Evolutionary conservation across 768 basidiomycete species (phyloP).

Genomic region (Boletales sp.): DNA sequence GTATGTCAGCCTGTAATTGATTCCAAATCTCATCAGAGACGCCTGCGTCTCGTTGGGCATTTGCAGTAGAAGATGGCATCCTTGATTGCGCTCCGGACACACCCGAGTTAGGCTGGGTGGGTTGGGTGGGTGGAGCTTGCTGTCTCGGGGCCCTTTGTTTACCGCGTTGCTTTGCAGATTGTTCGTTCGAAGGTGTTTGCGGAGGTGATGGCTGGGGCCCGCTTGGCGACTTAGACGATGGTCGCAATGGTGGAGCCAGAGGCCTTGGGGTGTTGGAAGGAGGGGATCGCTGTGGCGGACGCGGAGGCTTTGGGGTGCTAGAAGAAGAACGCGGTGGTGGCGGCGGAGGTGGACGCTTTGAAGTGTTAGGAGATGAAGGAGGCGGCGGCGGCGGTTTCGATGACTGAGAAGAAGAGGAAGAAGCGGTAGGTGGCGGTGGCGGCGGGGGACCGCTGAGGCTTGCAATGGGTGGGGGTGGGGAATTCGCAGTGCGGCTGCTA

Average conservation of each 20-base stretch:
- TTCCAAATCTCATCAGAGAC: slow-evolving; percentile 52
- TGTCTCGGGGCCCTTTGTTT: neutral
- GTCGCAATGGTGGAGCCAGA: neutral
- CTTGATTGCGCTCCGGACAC: neutral
- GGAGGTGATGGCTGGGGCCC: slow-evolving; percentile 7
- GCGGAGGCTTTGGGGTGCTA: no score
- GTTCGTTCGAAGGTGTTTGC: slow-evolving; percentile 10
- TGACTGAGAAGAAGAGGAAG: slow-evolving; percentile 17
- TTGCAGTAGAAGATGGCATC: neutral
- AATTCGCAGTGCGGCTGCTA: neutral
- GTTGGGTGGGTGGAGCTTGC: slow-evolving; percentile 1
- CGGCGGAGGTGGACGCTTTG: no score
- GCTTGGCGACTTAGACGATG: slow-evolving; percentile 1
- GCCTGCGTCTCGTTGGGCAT: slow-evolving; percentile 42
- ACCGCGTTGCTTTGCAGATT: neutral
- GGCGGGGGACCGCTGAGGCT: slow-evolving; percentile 18
- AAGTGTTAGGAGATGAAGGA: slow-evolving; percentile 6
- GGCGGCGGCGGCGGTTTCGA: slow-evolving; percentile 23
- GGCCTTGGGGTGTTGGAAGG: slow-evolving; percentile 1
- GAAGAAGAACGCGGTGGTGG: no score
- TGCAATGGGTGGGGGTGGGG: slow-evolving; percentile 15
- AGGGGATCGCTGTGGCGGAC: no score
- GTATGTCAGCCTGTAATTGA: slow-evolving; percentile 41
- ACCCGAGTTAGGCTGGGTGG: neutral
- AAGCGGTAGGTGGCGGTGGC: slow-evolving; percentile 17